A percentile compares a stretch with the other conserved stretches of the same genome.
phyloP scores from a whole-genome alignment of 2,329 filamentous ascomycete genomes.

The Talaromyces albobiverticillius region DNA sequence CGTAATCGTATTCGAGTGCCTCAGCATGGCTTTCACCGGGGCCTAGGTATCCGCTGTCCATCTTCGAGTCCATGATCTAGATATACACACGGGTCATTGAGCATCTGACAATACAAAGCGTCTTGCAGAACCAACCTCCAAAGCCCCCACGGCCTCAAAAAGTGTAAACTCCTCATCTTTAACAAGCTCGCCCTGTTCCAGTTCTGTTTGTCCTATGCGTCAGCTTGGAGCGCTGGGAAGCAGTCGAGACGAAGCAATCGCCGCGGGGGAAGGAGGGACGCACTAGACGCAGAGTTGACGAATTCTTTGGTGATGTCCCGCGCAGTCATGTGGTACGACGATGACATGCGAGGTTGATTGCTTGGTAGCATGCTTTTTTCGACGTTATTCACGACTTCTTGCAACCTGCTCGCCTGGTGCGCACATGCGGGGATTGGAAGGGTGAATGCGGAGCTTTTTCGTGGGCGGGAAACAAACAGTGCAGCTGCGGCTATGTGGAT shows the following conservation, averaged over 20 bases:
- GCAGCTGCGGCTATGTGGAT: background rate
- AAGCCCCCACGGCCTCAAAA: slow-evolving; percentile 83
- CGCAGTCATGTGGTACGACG: slow-evolving; percentile 37
- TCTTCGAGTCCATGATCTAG: slow-evolving; percentile 98
- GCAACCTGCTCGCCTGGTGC: slow-evolving; percentile 4
- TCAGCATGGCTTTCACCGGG: slow-evolving; percentile 59
- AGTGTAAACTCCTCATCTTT: slow-evolving; percentile 94
- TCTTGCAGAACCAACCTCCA: slow-evolving; percentile 50
- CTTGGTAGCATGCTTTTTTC: slow-evolving; percentile 32
- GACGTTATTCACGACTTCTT: background rate
- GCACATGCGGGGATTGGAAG: slow-evolving; percentile 2
- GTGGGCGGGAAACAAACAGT: background rate
- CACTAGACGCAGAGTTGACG: slow-evolving; percentile 51
- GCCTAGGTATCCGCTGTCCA: slow-evolving; percentile 87
- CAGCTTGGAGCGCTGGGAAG: background rate
- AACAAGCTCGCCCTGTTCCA: slow-evolving; percentile 76
- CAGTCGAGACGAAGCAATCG: slow-evolving; percentile 8
- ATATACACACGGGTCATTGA: background rate
- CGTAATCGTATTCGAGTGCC: slow-evolving; percentile 78
- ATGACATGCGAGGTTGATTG: slow-evolving; percentile 30
- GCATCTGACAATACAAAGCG: background rate
- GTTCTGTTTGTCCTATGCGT: slow-evolving; percentile 48
- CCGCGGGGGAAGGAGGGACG: slow-evolving; percentile 17
- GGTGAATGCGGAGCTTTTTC: background rate
- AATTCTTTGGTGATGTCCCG: slow-evolving; percentile 58